Evolutionary conservation across 805 yeast species (phyloP).

Genomic region (Myxozyma vanderwaltii): DNA sequence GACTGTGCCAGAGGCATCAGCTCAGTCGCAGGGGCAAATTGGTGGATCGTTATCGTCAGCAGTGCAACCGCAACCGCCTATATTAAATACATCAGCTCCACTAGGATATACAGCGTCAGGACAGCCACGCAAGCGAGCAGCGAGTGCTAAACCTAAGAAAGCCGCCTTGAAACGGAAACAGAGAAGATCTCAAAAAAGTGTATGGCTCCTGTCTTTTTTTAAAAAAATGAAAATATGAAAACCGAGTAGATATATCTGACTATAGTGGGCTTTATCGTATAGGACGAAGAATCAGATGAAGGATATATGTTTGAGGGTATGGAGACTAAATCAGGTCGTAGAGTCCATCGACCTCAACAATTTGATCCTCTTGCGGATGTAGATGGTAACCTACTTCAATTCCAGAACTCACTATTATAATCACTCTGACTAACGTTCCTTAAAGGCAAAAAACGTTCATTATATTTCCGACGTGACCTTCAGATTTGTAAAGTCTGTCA

Average conservation of each 20-base stretch:
- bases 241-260: not conserved
- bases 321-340: slow-evolving; percentile 34
- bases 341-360: slow-evolving; percentile 32
- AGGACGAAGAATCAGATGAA: slow-evolving; percentile 25
- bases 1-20: not conserved
- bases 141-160: slow-evolving; percentile 1
- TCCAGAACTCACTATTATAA: not conserved
- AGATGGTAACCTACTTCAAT: slow-evolving; percentile 1
- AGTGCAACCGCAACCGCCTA: not conserved
- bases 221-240: not conserved
- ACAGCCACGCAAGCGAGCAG: slow-evolving; percentile 8
- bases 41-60: not conserved
- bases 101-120: not conserved
- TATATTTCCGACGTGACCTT: slow-evolving; percentile 22
- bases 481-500: slow-evolving; percentile 45
- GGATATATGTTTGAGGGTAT: slow-evolving; percentile 33
- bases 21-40: not conserved
- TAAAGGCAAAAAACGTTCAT: slow-evolving; percentile 5
- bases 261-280: not conserved
- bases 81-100: not conserved
- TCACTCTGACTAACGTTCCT: not conserved
- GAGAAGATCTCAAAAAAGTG: slow-evolving; percentile 7
- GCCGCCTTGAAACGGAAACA: slow-evolving; percentile 6
- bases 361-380: slow-evolving; percentile 26
- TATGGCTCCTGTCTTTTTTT: not conserved